Percentiles rank a stretch among this genome's conserved stretches.
Conservation (phyloP, 805 yeast species). For the Torulaspora delbrueckii region DNA sequence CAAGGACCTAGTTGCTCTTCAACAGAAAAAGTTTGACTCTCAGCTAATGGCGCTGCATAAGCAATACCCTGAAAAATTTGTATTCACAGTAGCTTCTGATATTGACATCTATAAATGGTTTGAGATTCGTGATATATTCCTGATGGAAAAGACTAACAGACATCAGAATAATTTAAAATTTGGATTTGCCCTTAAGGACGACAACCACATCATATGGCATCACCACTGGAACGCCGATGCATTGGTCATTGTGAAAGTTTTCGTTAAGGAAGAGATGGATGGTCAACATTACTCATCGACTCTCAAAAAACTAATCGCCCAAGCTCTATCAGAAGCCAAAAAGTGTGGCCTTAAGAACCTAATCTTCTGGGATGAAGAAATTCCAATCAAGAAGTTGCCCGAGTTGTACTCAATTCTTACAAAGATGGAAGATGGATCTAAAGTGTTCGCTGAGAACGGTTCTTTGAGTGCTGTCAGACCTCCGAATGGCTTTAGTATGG, state of each 20-base stretch:
- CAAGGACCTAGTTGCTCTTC: slow-evolving; percentile 28
- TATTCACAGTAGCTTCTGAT: slow-evolving; percentile 38
- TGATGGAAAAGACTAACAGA: slow-evolving; percentile 23
- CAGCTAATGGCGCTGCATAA: slow-evolving; percentile 21
- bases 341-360: slow-evolving; percentile 26
- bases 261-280: slow-evolving; percentile 12
- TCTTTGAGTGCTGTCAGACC: slow-evolving; percentile 41
- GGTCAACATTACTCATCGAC: slow-evolving; percentile 15
- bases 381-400: slow-evolving; percentile 27
- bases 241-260: slow-evolving; percentile 31
- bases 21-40: slow-evolving; percentile 21
- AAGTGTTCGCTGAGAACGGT: slow-evolving; percentile 28
- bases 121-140: slow-evolving; percentile 37
- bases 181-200: slow-evolving; percentile 32
- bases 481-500: slow-evolving; percentile 24
- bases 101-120: slow-evolving; percentile 42
- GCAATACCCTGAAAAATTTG: slow-evolving; percentile 20
- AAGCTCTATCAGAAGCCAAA: slow-evolving; percentile 37
- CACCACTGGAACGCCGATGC: slow-evolving; percentile 39
- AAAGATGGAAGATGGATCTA: slow-evolving; percentile 23
- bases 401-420: slow-evolving; percentile 18
- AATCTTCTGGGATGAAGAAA: slow-evolving; percentile 41
- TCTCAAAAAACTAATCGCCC: slow-evolving; percentile 28
- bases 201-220: slow-evolving; percentile 42
- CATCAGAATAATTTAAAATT: slow-evolving; percentile 19